Conservation (phyloP, 2,329 filamentous ascomycete species). For the Aureobasidium leucospermi region DNA sequence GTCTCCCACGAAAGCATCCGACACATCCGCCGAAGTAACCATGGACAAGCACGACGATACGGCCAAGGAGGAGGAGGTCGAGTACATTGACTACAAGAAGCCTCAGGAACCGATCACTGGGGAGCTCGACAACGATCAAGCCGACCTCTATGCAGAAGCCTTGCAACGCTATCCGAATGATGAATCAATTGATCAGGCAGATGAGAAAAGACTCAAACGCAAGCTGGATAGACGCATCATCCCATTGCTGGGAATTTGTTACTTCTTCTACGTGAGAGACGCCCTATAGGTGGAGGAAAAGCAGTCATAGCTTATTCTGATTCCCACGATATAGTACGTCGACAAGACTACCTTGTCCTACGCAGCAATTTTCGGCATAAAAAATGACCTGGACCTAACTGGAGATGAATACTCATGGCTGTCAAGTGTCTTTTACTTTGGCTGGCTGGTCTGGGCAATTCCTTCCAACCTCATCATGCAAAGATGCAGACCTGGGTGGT, state of each 20-base stretch:
- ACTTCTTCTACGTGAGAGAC: slow-evolving; percentile 1
- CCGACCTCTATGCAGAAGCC: background rate
- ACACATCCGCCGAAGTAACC: background rate
- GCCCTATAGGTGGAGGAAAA: background rate
- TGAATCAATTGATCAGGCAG: slow-evolving; percentile 1
- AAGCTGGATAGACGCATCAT: background rate
- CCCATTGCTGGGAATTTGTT: background rate
- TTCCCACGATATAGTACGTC: background rate
- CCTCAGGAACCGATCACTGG: background rate
- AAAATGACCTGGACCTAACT: background rate
- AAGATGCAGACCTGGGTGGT: slow-evolving; percentile 42
- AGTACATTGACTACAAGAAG: background rate
- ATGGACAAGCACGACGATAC: slow-evolving; percentile 1
- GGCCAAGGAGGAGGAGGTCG: background rate
- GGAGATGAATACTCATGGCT: slow-evolving; percentile 22
- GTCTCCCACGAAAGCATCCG: no score
- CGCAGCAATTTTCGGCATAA: slow-evolving; percentile 7
- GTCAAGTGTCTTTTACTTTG: slow-evolving; percentile 50
- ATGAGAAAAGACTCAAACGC: background rate
- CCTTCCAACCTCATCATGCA: slow-evolving; percentile 50
- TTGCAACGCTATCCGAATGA: background rate
- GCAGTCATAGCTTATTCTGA: background rate
- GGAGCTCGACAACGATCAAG: background rate
- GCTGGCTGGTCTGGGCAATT: slow-evolving; percentile 43
- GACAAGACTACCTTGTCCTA: slow-evolving; percentile 6